Evolutionary conservation across 106 monocot genomes (phyloP).

Genomic region (Phalaenopsis equestris): DNA sequence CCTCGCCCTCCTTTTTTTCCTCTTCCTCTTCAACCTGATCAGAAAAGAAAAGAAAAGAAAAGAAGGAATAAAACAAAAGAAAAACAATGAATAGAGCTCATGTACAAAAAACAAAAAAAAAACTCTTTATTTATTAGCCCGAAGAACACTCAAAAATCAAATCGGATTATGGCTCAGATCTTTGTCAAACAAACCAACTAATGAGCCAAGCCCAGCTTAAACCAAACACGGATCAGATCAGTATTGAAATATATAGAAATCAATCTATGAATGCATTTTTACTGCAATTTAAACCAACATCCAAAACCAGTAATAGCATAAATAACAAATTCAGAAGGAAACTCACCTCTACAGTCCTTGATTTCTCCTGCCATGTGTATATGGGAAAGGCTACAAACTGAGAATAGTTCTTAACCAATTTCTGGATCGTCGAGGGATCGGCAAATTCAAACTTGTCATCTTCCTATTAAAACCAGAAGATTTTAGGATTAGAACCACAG

Average conservation of each 20-base stretch:
- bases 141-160: not conserved
- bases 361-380: conserved; percentile 94
- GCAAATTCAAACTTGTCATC: conserved; percentile 96
- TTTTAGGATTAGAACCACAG: not conserved
- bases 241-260: no score
- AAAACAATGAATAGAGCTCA: no score
- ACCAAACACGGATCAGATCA: not conserved
- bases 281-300: no score
- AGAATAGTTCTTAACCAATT: conserved; percentile 93
- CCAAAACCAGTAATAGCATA: not conserved
- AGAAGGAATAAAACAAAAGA: not conserved
- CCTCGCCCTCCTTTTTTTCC: conserved; percentile 80
- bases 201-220: no score
- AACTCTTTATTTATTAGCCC: no score
- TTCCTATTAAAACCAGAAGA: conserved; percentile 25
- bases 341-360: conserved; percentile 81
- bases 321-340: not conserved
- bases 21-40: conserved; percentile 91
- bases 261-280: no score
- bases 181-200: no score
- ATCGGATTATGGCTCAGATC: not conserved
- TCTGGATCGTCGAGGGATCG: conserved; percentile 73
- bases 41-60: not conserved
- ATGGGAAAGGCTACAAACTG: conserved; percentile 98
- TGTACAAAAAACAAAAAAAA: no score